Conservation (phyloP, 805 yeast species). For the Wickerhamomyces sydowiorum region DNA sequence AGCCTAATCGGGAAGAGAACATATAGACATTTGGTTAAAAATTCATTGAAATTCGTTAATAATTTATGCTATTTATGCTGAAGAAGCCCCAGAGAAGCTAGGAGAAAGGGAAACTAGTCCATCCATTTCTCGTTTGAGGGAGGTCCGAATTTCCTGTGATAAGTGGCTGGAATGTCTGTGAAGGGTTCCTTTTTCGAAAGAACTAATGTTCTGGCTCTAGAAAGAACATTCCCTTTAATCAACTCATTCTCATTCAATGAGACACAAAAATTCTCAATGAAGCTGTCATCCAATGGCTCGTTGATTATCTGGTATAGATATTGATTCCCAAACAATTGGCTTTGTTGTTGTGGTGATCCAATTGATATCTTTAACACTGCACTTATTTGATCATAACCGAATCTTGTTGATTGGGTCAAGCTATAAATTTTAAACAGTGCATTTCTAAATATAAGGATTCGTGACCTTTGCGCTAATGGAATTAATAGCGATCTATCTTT, state of each 20-base stretch:
- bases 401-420: conserved; percentile 2
- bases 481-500: conserved; percentile 32
- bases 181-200: conserved; percentile 39
- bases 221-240: conserved; percentile 45
- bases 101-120: too few relatives aligned
- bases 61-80: too few relatives aligned
- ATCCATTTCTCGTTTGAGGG: conserved; percentile 12
- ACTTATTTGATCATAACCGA: conserved; percentile 11
- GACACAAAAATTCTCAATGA: conserved; percentile 44
- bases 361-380: conserved; percentile 20
- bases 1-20: not conserved
- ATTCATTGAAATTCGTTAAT: too few relatives aligned
- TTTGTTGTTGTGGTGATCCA: conserved; percentile 14
- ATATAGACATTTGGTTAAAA: too few relatives aligned
- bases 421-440: conserved; percentile 21
- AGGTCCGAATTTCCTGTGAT: conserved; percentile 11
- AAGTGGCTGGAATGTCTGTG: conserved; percentile 24
- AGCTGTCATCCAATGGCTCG: conserved; percentile 28
- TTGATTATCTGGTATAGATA: conserved; percentile 22
- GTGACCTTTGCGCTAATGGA: conserved; percentile 38
- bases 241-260: conserved; percentile 49
- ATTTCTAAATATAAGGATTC: conserved; percentile 42
- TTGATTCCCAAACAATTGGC: conserved; percentile 8
- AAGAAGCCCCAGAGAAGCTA: too few relatives aligned
- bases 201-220: conserved; percentile 33